phyloP scores from a whole-genome alignment of 148 eudicot species.

The Arbutus unedo region DNA sequence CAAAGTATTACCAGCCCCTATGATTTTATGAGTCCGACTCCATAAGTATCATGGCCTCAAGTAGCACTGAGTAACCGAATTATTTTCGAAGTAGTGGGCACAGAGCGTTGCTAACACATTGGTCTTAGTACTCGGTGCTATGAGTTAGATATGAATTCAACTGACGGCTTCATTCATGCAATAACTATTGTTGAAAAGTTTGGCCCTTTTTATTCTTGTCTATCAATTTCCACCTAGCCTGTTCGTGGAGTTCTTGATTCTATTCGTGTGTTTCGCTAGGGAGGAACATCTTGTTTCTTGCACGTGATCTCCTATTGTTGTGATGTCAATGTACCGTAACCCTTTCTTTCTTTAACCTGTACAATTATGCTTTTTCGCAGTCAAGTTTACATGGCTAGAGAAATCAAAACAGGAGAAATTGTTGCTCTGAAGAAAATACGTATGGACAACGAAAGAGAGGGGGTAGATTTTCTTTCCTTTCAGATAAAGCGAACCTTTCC shows the following conservation, averaged over 20 bases:
- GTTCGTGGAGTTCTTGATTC: slow-evolving; percentile 9
- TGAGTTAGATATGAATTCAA: not conserved
- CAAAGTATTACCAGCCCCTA: not conserved
- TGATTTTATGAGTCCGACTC: not conserved
- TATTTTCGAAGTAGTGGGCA: not conserved
- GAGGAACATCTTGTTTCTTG: not conserved
- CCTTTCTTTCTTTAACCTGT: slow-evolving; percentile 4
- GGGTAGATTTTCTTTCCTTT: slow-evolving; percentile 26
- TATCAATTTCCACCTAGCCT: too few species aligned
- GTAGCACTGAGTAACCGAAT: not conserved
- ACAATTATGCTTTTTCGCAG: slow-evolving; percentile 25
- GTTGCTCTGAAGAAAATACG: slow-evolving; percentile 50
- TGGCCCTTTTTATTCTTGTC: not conserved
- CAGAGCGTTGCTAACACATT: not conserved
- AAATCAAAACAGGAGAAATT: slow-evolving; percentile 39
- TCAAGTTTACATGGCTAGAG: slow-evolving; percentile 47
- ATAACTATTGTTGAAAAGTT: not conserved
- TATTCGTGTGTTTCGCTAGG: not conserved
- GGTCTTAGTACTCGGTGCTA: not conserved
- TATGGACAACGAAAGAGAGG: slow-evolving; percentile 53
- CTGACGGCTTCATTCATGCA: not conserved
- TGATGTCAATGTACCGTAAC: not conserved
- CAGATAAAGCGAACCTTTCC: not conserved
- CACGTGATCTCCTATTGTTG: not conserved
- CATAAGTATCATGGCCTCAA: not conserved